Conservation (phyloP, 1,139 yeast species). For the Blastobotrys malaysiensis region DNA sequence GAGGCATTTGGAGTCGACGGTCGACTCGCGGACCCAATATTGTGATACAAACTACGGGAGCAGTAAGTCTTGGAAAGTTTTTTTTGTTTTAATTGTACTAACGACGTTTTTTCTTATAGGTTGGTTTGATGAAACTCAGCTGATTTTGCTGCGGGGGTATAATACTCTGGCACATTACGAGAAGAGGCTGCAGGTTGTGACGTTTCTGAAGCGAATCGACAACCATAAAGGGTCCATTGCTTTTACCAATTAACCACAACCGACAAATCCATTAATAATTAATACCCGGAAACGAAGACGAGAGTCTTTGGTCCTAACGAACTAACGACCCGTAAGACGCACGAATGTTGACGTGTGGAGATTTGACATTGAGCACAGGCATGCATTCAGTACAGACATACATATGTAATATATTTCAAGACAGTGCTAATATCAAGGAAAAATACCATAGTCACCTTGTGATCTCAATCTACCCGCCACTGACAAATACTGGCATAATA, state of each 20-base stretch:
- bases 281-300: too few species aligned
- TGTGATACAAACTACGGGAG: constrained; percentile 1
- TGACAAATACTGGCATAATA: too few species aligned
- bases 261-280: too few species aligned
- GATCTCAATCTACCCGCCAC: too few species aligned
- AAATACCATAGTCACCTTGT: too few species aligned
- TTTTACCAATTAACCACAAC: background rate
- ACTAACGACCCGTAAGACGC: too few species aligned
- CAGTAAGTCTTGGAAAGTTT: background rate
- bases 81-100: background rate
- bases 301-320: too few species aligned
- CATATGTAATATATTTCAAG: background rate
- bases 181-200: background rate
- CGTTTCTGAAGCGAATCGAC: background rate
- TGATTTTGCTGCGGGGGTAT: background rate
- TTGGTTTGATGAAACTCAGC: background rate
- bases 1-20: background rate
- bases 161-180: background rate
- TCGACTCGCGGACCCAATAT: background rate
- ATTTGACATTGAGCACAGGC: background rate
- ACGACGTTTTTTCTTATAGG: background rate
- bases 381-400: background rate
- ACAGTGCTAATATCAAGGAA: background rate
- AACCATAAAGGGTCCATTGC: background rate
- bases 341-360: too few species aligned